phyloP scores from a whole-genome alignment of 1,139 yeast genomes.

The Saccharomycopsis phalli region DNA sequence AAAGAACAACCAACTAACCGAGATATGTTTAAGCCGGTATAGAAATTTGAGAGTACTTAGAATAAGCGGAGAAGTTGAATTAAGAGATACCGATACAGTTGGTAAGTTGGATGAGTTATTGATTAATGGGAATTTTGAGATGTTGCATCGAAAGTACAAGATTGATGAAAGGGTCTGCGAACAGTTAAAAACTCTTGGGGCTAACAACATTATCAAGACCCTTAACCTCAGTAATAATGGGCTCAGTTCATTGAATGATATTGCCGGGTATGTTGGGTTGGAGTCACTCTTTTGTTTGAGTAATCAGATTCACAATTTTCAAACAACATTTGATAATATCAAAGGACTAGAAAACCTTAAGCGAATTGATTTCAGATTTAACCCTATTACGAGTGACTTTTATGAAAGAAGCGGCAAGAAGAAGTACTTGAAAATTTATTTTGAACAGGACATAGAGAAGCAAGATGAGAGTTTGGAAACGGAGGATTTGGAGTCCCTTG shows the following conservation, averaged over 20 bases:
- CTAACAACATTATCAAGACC: constrained; percentile 34
- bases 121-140: constrained; percentile 31
- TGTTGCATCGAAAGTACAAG: not conserved
- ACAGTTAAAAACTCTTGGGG: constrained; percentile 17
- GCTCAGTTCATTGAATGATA: constrained; percentile 29
- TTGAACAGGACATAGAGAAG: constrained; percentile 36
- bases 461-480: constrained; percentile 29
- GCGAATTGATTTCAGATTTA: constrained; percentile 42
- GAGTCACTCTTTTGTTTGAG: constrained; percentile 38
- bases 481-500: constrained; percentile 29
- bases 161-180: not conserved
- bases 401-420: constrained; percentile 31
- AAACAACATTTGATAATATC: constrained; percentile 30
- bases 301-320: constrained; percentile 34
- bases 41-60: constrained; percentile 38
- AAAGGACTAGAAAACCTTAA: constrained; percentile 31
- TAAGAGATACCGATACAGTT: constrained; percentile 28
- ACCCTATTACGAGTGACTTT: constrained; percentile 39
- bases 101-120: constrained; percentile 32
- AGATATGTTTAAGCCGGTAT: constrained; percentile 30
- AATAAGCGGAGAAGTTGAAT: constrained; percentile 36
- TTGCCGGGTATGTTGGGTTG: constrained; percentile 35
- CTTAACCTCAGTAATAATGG: constrained; percentile 39
- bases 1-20: constrained; percentile 33
- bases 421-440: constrained; percentile 37